Conservation (phyloP, 441 rosid genomes). For the Populus hybrid region DNA sequence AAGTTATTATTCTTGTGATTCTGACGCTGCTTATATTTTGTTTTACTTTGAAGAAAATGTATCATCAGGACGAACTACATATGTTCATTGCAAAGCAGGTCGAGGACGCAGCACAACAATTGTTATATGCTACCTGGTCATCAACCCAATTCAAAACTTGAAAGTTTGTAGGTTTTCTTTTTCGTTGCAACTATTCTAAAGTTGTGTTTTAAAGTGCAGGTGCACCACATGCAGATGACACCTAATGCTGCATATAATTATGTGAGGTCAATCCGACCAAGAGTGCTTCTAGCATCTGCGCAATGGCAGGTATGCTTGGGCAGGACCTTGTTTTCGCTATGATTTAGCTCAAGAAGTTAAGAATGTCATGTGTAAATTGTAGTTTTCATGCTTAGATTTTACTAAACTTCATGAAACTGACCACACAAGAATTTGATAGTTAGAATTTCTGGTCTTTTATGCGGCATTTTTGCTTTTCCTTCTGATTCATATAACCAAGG, state of each 20-base stretch:
- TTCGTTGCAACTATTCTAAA: not conserved
- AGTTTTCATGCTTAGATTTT: not conserved
- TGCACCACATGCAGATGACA: slow-evolving; percentile 73
- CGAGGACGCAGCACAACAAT: slow-evolving; percentile 98
- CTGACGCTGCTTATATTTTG: not conserved
- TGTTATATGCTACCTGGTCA: slow-evolving; percentile 87
- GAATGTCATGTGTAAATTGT: not conserved
- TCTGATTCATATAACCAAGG: not conserved
- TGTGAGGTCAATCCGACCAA: slow-evolving; percentile 80
- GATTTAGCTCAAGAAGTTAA: not conserved
- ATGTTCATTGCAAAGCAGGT: slow-evolving; percentile 98
- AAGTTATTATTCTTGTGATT: not conserved
- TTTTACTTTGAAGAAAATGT: slow-evolving; percentile 52
- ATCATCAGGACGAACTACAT: slow-evolving; percentile 50
- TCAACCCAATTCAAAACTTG: slow-evolving; percentile 10
- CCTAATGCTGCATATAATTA: slow-evolving; percentile 76
- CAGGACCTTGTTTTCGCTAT: not conserved
- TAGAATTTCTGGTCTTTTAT: not conserved
- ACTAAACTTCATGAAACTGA: not conserved
- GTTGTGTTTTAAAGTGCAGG: slow-evolving; percentile 34
- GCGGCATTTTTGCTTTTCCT: not conserved
- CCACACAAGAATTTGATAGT: not conserved
- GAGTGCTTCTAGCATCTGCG: slow-evolving; percentile 84
- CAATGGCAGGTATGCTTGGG: slow-evolving; percentile 70
- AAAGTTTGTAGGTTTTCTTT: not conserved